Conservation (phyloP, 192 early-diverging fungal genomes). For the Funneliformis mosseae region DNA sequence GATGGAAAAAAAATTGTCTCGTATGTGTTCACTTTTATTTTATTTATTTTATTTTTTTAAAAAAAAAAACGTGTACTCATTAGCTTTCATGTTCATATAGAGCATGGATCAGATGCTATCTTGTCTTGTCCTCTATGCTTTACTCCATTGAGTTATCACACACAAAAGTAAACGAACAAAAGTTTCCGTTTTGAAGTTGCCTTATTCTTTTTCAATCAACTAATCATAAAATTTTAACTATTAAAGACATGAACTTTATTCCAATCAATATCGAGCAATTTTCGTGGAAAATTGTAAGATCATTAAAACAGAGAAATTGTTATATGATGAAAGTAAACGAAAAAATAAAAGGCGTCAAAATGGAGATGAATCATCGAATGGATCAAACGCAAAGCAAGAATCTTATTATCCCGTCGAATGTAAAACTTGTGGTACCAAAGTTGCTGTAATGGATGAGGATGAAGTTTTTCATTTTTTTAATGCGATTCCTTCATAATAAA, state of each 20-base stretch:
- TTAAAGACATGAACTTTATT: conserved; percentile 57
- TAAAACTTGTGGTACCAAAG: conserved; percentile 60
- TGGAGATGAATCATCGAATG: not conserved
- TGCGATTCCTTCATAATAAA: conserved; percentile 50
- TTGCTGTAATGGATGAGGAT: conserved; percentile 64
- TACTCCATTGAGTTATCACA: conserved; percentile 59
- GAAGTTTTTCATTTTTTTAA: conserved; percentile 76
- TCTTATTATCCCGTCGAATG: conserved; percentile 60
- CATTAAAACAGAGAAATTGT: conserved; percentile 46
- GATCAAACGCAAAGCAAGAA: not conserved
- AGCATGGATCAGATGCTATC: conserved; percentile 54
- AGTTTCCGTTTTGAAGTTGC: not conserved
- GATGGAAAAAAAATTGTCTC: conserved; percentile 53
- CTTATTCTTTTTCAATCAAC: not conserved
- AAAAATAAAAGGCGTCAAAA: conserved; percentile 3
- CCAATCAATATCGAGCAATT: conserved; percentile 67
- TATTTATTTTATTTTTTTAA: conserved; percentile 13
- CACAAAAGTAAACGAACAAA: conserved; percentile 53
- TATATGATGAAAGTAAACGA: conserved; percentile 34
- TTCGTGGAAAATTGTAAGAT: conserved; percentile 66
- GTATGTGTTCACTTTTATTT: conserved; percentile 43
- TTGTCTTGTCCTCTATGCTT: conserved; percentile 66
- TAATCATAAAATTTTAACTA: not conserved
- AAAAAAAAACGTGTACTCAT: not conserved
- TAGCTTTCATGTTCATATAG: not conserved